These are phyloP conservation scores for Schizophyllum commune DNA, from an alignment of 1,284 basidiomycete genomes.

Conservation along the genomic window DNA sequence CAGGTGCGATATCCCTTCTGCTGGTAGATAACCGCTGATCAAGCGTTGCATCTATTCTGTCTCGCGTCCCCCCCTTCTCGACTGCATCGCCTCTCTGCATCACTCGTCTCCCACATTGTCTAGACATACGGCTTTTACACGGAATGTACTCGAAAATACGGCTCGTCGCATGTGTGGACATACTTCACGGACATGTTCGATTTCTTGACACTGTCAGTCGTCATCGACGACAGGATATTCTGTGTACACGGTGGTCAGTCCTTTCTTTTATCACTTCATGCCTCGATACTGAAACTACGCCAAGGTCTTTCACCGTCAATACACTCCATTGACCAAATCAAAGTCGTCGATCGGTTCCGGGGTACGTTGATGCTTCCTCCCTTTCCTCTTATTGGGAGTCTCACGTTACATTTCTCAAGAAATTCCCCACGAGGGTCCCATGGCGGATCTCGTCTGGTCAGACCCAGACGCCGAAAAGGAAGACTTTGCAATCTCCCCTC, in stretches of 20 bases:
- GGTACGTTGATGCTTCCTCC: conserved; percentile 36
- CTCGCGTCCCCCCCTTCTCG: neutral
- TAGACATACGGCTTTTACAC: conserved; percentile 99
- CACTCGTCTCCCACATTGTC: conserved; percentile 16
- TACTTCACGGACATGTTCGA: conserved; percentile 99
- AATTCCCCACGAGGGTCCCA: conserved; percentile 98
- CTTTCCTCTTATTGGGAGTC: conserved; percentile 12
- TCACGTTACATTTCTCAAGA: conserved; percentile 42
- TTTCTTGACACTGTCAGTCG: conserved; percentile 93
- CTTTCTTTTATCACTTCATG: conserved; percentile 7
- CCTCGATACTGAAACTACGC: conserved; percentile 8
- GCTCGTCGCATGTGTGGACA: conserved; percentile 94
- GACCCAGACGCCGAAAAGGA: conserved; percentile 99
- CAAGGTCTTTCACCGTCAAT: conserved; percentile 92
- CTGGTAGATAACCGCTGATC: neutral
- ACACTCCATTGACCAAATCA: conserved; percentile 99
- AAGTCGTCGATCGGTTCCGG: conserved; percentile 97
- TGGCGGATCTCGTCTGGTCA: conserved; percentile 99
- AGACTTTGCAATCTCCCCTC: conserved; percentile 97
- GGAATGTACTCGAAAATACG: conserved; percentile 97
- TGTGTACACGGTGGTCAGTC: conserved; percentile 91
- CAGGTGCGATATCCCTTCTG: conserved; percentile 52
- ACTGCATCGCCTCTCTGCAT: neutral
- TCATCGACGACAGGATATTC: conserved; percentile 99
- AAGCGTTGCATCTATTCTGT: neutral